A percentile compares a stretch with the other conserved stretches of the same genome.
phyloP scores from a whole-genome alignment of 306 rosid genomes.

The Fragaria ananassa region DNA sequence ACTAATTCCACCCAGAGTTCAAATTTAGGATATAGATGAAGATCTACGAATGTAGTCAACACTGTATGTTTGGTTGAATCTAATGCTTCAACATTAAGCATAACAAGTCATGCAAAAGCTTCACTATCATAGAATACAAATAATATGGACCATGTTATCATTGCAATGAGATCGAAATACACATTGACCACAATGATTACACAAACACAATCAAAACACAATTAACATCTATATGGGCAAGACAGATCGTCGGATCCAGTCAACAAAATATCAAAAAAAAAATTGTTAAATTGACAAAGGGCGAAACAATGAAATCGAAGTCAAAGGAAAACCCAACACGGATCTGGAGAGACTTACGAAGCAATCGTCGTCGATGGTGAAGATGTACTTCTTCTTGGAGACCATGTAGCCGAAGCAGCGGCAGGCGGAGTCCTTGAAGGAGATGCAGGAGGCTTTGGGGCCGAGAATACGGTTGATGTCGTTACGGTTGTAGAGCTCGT shows the following conservation, averaged over 20 bases:
- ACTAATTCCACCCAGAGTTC: not conserved
- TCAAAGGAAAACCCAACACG: not conserved
- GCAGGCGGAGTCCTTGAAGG: slow-evolving; percentile 86
- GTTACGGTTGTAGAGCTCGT: slow-evolving; percentile 62
- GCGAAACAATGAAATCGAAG: not conserved
- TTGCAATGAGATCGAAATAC: not conserved
- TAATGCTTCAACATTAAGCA: slow-evolving; percentile 4
- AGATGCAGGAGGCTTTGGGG: slow-evolving; percentile 63
- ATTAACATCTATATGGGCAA: no score
- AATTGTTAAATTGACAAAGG: no score
- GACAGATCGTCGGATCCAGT: slow-evolving; percentile 9
- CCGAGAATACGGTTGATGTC: slow-evolving; percentile 63
- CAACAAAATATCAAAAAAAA: no score
- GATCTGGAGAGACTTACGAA: slow-evolving; percentile 44
- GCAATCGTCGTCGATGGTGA: slow-evolving; percentile 87
- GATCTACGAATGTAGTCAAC: slow-evolving; percentile 3
- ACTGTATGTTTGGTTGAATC: not conserved
- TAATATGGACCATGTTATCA: not conserved
- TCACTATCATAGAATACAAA: not conserved
- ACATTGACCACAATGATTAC: not conserved
- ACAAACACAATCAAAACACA: no score
- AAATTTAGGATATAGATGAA: not conserved
- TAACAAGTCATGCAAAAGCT: not conserved
- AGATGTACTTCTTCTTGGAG: slow-evolving; percentile 82
- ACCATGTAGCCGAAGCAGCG: slow-evolving; percentile 71